phyloP scores from a whole-genome alignment of 805 yeast genomes.

The Cyberlindnera amylophila region DNA sequence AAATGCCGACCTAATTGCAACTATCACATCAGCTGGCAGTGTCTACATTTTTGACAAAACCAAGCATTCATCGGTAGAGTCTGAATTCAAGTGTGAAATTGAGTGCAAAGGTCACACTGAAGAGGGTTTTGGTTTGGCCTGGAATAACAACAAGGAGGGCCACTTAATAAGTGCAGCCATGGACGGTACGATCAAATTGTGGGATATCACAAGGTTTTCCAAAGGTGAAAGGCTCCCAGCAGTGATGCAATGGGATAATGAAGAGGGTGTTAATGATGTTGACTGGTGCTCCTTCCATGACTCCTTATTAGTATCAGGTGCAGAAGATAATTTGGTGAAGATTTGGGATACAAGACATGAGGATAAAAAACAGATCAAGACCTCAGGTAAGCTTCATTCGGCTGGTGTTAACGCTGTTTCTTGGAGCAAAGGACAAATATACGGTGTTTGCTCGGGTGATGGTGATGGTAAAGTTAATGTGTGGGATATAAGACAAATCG shows the following conservation, averaged over 20 bases:
- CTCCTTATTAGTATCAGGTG: constrained; percentile 57
- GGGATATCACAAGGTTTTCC: constrained; percentile 54
- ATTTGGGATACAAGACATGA: constrained; percentile 50
- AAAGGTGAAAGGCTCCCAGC: constrained; percentile 19
- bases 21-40: constrained; percentile 63
- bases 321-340: constrained; percentile 54
- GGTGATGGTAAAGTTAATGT: constrained; percentile 49
- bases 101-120: constrained; percentile 38
- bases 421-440: constrained; percentile 53
- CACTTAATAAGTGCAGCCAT: constrained; percentile 55
- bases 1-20: constrained; percentile 78
- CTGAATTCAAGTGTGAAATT: constrained; percentile 47
- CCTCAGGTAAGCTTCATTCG: constrained; percentile 16
- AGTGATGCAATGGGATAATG: constrained; percentile 27
- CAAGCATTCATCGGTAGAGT: constrained; percentile 57
- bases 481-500: constrained; percentile 61
- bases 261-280: constrained; percentile 64
- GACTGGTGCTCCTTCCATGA: constrained; percentile 66
- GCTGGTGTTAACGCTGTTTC: constrained; percentile 54
- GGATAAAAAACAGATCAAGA: constrained; percentile 6
- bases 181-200: constrained; percentile 59
- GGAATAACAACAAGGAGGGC: constrained; percentile 69
- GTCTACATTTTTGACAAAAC: constrained; percentile 76
- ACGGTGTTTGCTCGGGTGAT: constrained; percentile 66
- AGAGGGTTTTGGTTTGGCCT: constrained; percentile 70